A percentile compares a stretch with the other conserved stretches of the same genome.
phyloP scores from a whole-genome alignment of 1,284 basidiomycete genomes.

The Moesziomyces sp. region DNA sequence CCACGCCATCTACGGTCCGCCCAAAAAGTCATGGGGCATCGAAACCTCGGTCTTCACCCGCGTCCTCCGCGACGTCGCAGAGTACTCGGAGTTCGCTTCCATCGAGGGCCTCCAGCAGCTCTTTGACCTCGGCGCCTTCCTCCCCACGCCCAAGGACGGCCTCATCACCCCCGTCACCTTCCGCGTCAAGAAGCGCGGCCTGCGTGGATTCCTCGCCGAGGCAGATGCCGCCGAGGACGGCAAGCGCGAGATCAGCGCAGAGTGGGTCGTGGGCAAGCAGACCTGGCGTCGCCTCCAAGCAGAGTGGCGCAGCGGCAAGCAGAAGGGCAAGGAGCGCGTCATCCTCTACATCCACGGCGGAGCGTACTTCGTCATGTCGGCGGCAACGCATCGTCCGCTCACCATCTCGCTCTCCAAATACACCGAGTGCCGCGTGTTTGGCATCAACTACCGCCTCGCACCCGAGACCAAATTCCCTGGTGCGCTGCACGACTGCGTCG shows the following conservation, averaged over 20 bases:
- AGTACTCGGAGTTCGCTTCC: constrained; percentile 85
- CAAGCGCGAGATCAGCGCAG: constrained; percentile 83
- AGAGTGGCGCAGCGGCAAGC: constrained; percentile 74
- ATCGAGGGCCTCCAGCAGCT: constrained; percentile 77
- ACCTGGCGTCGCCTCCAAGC: constrained; percentile 88
- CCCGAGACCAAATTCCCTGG: constrained; percentile 95
- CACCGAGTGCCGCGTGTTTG: constrained; percentile 91
- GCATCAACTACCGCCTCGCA: constrained; percentile 94
- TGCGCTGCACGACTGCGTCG: constrained; percentile 88
- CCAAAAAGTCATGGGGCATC: constrained; percentile 85
- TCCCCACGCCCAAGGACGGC: constrained; percentile 91
- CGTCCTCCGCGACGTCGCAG: constrained; percentile 84
- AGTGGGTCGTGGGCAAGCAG: constrained; percentile 94
- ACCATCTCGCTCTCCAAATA: constrained; percentile 92
- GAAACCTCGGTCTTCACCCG: constrained; percentile 74
- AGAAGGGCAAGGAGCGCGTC: constrained; percentile 77
- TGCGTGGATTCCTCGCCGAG: constrained; percentile 81
- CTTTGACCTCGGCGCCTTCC: constrained; percentile 82
- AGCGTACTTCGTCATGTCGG: constrained; percentile 93
- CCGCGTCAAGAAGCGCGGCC: constrained; percentile 77
- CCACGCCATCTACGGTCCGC: constrained; percentile 74
- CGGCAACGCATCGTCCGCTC: constrained; percentile 90
- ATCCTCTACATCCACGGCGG: constrained; percentile 95
- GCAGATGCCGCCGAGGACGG: constrained; percentile 80
- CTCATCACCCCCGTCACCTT: constrained; percentile 96